Evolutionary conservation across 495 filamentous ascomycete genomes (phyloP).

Genomic region (Aspergillus wentii): DNA sequence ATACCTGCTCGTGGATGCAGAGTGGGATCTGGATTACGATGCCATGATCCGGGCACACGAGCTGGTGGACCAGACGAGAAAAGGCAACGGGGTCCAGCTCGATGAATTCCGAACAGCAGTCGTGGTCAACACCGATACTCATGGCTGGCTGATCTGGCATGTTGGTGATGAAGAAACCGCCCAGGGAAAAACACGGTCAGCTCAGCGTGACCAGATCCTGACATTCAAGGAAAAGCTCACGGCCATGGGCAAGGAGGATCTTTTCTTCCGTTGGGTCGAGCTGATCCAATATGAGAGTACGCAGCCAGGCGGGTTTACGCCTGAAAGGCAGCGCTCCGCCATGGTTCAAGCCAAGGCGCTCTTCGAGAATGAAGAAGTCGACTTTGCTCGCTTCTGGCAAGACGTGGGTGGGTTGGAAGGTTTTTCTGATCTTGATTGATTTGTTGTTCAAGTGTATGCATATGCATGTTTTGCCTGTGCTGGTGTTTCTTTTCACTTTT

Average conservation of each 20-base stretch:
- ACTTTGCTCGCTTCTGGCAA: slow-evolving; percentile 73
- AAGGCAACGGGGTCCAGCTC: slow-evolving; percentile 43
- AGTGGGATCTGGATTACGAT: slow-evolving; percentile 78
- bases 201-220: slow-evolving; percentile 56
- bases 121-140: slow-evolving; percentile 56
- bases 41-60: slow-evolving; percentile 65
- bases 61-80: slow-evolving; percentile 45
- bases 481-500: background rate
- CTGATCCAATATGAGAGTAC: slow-evolving; percentile 76
- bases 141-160: slow-evolving; percentile 61
- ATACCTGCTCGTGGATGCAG: slow-evolving; percentile 68
- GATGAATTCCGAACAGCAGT: slow-evolving; percentile 59
- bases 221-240: slow-evolving; percentile 67
- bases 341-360: slow-evolving; percentile 62
- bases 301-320: slow-evolving; percentile 65
- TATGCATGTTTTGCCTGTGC: no score
- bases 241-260: slow-evolving; percentile 68
- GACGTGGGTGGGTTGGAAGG: slow-evolving; percentile 64
- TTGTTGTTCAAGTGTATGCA: no score
- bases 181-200: slow-evolving; percentile 41
- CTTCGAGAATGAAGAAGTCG: slow-evolving; percentile 64
- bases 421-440: slow-evolving; percentile 34
- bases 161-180: slow-evolving; percentile 48
- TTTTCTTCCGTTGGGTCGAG: slow-evolving; percentile 86
- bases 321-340: slow-evolving; percentile 59